Percentiles rank a stretch among this genome's conserved stretches.
Evolutionary conservation across 768 basidiomycete species (phyloP).

Genomic region (Tubosaeta brunneosetosa): DNA sequence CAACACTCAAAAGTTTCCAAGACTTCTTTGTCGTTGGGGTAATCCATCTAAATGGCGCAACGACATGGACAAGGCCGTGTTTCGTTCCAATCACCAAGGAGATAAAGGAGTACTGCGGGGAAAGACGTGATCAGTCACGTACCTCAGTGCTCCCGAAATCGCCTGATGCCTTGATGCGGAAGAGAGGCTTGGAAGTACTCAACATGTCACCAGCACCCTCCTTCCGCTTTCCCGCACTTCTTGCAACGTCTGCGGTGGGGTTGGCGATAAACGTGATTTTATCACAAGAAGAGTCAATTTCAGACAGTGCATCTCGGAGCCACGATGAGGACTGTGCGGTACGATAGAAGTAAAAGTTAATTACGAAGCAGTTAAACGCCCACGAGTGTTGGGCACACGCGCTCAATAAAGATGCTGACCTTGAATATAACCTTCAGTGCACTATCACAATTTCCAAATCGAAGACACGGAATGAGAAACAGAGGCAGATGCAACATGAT

Average conservation of each 20-base stretch:
- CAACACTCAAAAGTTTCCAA: constrained; percentile 86
- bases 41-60: constrained; percentile 72
- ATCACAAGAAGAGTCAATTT: constrained; percentile 85
- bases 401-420: constrained; percentile 33
- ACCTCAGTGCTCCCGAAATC: constrained; percentile 86
- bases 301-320: constrained; percentile 88
- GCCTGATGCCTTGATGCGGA: constrained; percentile 78
- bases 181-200: constrained; percentile 45
- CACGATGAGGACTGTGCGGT: constrained; percentile 65
- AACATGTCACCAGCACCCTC: background rate
- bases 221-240: constrained; percentile 11
- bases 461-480: background rate
- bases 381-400: background rate
- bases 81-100: background rate
- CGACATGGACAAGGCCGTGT: background rate
- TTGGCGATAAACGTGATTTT: constrained; percentile 80
- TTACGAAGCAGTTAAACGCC: background rate
- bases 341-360: background rate
- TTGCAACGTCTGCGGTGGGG: constrained; percentile 40
- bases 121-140: constrained; percentile 4
- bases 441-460: constrained; percentile 33
- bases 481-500: background rate
- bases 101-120: background rate
- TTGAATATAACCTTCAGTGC: constrained; percentile 83
- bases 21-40: constrained; percentile 88